A percentile compares a stretch with the other conserved stretches of the same genome.
phyloP scores from a whole-genome alignment of 2,329 filamentous ascomycete species.

The Exophiala mesophila region DNA sequence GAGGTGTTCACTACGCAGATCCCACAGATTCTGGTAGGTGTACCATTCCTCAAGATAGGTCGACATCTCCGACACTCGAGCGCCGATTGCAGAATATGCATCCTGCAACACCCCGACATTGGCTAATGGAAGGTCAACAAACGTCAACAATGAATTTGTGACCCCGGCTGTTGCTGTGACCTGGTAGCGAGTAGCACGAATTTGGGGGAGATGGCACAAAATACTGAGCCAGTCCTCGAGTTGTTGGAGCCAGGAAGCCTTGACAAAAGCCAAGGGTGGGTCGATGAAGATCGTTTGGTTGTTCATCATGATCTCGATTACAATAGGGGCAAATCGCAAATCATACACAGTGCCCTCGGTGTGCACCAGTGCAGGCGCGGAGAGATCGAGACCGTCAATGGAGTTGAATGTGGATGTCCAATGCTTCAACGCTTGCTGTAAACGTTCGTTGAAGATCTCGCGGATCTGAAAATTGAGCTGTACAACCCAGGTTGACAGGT shows the following conservation, averaged over 20 bases:
- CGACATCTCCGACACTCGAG: constrained; percentile 72
- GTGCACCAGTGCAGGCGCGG: constrained; percentile 48
- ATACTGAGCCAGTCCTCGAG: constrained; percentile 90
- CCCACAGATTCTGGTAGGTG: constrained; percentile 97
- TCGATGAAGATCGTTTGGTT: constrained; percentile 97
- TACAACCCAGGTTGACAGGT: constrained; percentile 83
- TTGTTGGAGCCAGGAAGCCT: constrained; percentile 88
- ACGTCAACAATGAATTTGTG: constrained; percentile 63
- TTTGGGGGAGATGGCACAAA: constrained; percentile 85
- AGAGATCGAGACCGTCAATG: constrained; percentile 26
- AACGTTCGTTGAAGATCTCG: constrained; percentile 68
- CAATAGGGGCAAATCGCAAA: constrained; percentile 49
- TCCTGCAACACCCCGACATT: constrained; percentile 74
- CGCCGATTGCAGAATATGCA: constrained; percentile 79
- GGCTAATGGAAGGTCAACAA: constrained; percentile 76
- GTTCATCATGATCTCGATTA: constrained; percentile 94
- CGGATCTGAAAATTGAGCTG: constrained; percentile 84
- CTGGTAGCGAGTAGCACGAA: constrained; percentile 92
- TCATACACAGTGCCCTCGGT: constrained; percentile 28
- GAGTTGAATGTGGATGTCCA: constrained; percentile 86
- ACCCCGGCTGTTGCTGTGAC: constrained; percentile 65
- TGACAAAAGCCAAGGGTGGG: constrained; percentile 83
- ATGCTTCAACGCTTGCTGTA: constrained; percentile 75
- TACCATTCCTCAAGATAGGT: constrained; percentile 96
- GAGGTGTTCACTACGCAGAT: constrained; percentile 91